Evolutionary conservation across 202 grass and related monocot species (phyloP), one percentile per base, ranked within the genome.

Genomic region (Miscanthus sacchariflorus): DNA sequence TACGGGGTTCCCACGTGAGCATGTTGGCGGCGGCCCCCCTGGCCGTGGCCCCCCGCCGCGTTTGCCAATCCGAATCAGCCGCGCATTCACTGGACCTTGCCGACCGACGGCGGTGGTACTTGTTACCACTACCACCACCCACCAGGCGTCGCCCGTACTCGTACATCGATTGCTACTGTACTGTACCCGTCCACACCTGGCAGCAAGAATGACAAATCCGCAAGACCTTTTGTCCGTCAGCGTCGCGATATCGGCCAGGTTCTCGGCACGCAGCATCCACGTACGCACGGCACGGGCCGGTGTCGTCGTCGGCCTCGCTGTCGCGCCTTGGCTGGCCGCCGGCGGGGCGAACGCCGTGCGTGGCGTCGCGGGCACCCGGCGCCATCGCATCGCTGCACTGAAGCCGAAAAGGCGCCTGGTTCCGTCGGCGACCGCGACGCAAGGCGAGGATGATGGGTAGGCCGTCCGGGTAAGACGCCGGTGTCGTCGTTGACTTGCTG

Each of bases 391-490:
- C 9, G 10, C 64, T 17, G 61, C 83, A 80, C 69, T 84, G 4
- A 87, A 59, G 76, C 84, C 44, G 23, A 38, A 90, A 90, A 90
- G 68, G 79, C 18, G 78, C 17, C 17, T 1, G 40, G n/a, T 4
- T 71, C 23, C 18, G n/a, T 5, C 12, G 23, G 23, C 42, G 17
- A 10, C 5, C 7, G 8, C 27, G 13, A 12, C 81, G 52, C 48
- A 18, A 66, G 36, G 23, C 58, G 30, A 25, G 23, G 61, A 3
- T 65, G 61, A 65, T 68, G 73, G 73, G 23, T 72, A 44, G 19
- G 71, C 21, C 6, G 66, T 15, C 39, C 39, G 69, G 7, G 36
- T 12, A 5, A 2, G 68, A 61, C 50, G 69, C 68, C 33, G 42
- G 14, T 33, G 79, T 33, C 76, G 48, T 33, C 18, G 48, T 36